Evolutionary conservation across 176 grass and related monocot genomes (phyloP).

Genomic region (Tillandsia leiboldiana): DNA sequence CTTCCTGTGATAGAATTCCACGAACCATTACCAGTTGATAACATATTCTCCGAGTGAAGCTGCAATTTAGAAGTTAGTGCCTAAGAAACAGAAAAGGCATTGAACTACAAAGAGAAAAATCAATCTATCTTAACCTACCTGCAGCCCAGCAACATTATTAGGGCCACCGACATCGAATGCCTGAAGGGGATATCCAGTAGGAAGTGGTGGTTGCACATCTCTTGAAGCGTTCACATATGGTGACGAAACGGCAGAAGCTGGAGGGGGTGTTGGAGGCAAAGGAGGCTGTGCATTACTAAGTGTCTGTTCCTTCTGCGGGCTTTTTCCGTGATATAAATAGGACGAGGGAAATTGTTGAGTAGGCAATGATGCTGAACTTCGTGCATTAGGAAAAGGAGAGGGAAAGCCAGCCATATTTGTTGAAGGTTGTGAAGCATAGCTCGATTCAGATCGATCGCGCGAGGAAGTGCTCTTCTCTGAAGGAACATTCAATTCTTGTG

Average conservation of each 20-base stretch:
- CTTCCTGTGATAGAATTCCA: constrained; percentile 59
- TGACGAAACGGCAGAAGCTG: constrained; percentile 32
- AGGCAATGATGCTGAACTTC: constrained; percentile 19
- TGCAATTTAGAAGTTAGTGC: constrained; percentile 26
- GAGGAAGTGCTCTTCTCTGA: constrained; percentile 31
- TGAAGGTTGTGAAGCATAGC: constrained; percentile 25
- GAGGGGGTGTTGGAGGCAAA: constrained; percentile 74
- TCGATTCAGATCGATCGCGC: constrained; percentile 32
- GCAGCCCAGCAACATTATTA: constrained; percentile 36
- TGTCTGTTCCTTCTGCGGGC: constrained; percentile 32
- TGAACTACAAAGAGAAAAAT: constrained; percentile 5
- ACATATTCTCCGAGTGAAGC: constrained; percentile 61
- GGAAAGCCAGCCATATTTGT: constrained; percentile 12
- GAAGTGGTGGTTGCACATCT: constrained; percentile 52
- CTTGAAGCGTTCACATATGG: constrained; percentile 32
- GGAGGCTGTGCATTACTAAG: constrained; percentile 59
- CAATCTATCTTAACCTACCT: constrained; percentile 37
- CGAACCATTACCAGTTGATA: constrained; percentile 32
- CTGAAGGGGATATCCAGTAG: constrained; percentile 59
- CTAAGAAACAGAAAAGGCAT: background rate
- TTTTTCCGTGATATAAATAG: constrained; percentile 34
- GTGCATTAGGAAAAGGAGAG: constrained; percentile 10
- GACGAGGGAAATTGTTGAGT: constrained; percentile 27
- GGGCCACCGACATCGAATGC: constrained; percentile 47
- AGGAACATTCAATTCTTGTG: constrained; percentile 32